Evolutionary conservation across 148 eudicot genomes (phyloP), one percentile per base, ranked within the genome.

Genomic region (Cornus florida): DNA sequence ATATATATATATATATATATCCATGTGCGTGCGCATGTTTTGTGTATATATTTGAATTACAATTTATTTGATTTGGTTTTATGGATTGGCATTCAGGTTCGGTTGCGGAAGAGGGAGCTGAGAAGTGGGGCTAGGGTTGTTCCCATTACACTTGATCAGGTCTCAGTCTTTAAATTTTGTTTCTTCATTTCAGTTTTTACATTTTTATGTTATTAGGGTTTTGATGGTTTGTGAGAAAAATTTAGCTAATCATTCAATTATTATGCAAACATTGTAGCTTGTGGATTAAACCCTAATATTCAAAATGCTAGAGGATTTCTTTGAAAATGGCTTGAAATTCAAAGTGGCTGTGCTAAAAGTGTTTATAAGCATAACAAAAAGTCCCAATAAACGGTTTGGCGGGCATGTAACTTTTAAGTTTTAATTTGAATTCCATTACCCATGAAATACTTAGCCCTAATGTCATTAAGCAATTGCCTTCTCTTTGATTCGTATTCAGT

Each of bases 121-220:
- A 77, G 81, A 81, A 91, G 90, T 75, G 85, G 88, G 81, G 95
- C 97, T 32, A 95, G 88, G 83, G 92, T 95, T 83, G 97, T 95
- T 78, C 99, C 97, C 1, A 93, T 95, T 68, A 84, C 97, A 16
- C 92, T 95, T 62, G 99, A 93, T 75, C 99, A 95, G 97, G 99
- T 93, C 20, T 80, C 17, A 53, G 43, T 64, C 71, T 31, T 43
- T 50, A 3, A 53, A 53, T 1, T 53, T 53, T 39, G 5, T 0
- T 39, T 39, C 7, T 43, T 43, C 48, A 3, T 43, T 8, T 41
- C 46, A 2, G 2, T 7, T 7, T 41, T 41, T 41, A 5, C 0
- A 41, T 41, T 41, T 8, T 5, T 41, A 5, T 41, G 46, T 5
- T 33, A 33, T 1, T 33, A 33, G 35, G 35, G 2, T 33, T 41